Conservation (phyloP, 768 basidiomycete species). For the Exidia glandulosa region DNA sequence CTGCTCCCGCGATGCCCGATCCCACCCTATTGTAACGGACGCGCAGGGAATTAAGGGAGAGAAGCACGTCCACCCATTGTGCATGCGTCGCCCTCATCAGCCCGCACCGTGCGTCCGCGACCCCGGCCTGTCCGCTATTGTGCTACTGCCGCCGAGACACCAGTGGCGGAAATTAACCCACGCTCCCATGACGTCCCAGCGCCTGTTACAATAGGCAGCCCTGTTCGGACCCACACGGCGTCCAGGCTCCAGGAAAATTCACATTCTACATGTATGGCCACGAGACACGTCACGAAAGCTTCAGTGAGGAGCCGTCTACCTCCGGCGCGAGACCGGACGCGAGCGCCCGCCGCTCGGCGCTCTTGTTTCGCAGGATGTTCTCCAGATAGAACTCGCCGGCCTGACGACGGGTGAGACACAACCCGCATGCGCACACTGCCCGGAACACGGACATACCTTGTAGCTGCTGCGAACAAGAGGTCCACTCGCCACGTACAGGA, state of each 20-base stretch:
- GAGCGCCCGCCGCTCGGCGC: constrained; percentile 5
- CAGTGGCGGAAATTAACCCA: not conserved
- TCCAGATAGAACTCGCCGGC: constrained; percentile 96
- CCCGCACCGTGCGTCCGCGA: too few relatives aligned
- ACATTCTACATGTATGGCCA: too few relatives aligned
- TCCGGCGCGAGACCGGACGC: not conserved
- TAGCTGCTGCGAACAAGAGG: constrained; percentile 94
- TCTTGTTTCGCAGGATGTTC: constrained; percentile 67
- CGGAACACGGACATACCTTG: constrained; percentile 50
- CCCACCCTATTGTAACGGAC: too few relatives aligned
- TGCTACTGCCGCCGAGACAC: not conserved
- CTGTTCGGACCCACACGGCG: not conserved
- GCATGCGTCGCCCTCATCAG: too few relatives aligned
- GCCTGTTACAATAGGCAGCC: not conserved
- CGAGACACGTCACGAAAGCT: not conserved
- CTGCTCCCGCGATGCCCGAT: too few relatives aligned
- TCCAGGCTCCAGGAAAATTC: not conserved
- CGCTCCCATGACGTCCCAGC: not conserved
- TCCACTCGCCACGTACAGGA: constrained; percentile 94
- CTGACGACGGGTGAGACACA: constrained; percentile 26
- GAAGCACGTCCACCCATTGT: too few relatives aligned
- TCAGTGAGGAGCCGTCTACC: not conserved
- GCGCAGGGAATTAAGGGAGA: too few relatives aligned
- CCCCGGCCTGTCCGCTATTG: too few relatives aligned
- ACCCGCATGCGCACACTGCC: constrained; percentile 1